Base-by-base conservation (phyloP, 805 yeast genomes). In the Vanderwaltozyma polyspora region DNA sequence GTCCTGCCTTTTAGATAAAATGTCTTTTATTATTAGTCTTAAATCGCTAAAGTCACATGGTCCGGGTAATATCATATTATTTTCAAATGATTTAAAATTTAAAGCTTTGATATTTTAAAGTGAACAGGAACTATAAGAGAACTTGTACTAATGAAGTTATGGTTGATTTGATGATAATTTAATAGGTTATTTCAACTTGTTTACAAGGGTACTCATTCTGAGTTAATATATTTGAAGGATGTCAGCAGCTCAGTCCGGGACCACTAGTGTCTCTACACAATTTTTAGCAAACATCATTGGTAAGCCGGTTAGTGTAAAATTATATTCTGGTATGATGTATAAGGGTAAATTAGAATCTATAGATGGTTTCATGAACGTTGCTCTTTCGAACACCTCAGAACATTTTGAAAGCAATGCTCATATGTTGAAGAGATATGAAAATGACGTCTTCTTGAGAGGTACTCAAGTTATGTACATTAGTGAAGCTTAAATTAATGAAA, bases 301-400 rank as follows among this genome's bases (percentile, higher is more conserved):
- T 31, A 70, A 78, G 33, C 63, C 72, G 13, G 96, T 91, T 16
- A 63, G 78, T 26, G 95, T 91, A 19, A 85, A 82, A 56, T 71
- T 87, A 35, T 74, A 79, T 53, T 82, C 91, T 24, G 97, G 95
- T 11, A 76, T 87, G 41, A 83, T 83, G 39, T 91, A 85, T 59
- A 72, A 67, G 30, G 93, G 89, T 43, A 60, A 49, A 32, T 67
- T 83, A 42, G 89, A 83, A 47, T 83, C 95, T 27, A 87, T 91
- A 38, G 98, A 91, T 55, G 97, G 97, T 7, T 91, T 78, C 64
- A 86, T 91, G 95, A 91, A 91, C 60, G 79, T 91, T 32, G 94
- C 89, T 2, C 67, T 91, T 43, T 85, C 81, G 36, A 70, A 76
- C 40, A 75, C 94, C 4, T 67, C 73, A 31, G 98, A 91, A 35